Evolutionary conservation across 257 asterid genomes (phyloP).

Genomic region (Schizonepeta tenuifolia): DNA sequence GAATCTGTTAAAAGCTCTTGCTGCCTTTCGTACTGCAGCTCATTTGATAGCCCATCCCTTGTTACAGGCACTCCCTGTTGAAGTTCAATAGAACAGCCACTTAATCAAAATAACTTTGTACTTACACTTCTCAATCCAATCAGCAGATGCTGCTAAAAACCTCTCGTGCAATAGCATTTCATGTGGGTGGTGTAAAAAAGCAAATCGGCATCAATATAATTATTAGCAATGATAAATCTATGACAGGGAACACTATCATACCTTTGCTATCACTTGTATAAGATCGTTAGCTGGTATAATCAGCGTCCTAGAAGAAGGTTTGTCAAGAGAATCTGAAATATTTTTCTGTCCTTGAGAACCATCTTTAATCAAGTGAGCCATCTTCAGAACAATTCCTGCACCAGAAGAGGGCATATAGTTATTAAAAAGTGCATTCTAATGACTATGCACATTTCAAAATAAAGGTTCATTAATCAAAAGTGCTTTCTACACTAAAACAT

Average conservation of each 20-base stretch:
- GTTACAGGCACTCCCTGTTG: slow-evolving; percentile 78
- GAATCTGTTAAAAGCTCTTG: slow-evolving; percentile 92
- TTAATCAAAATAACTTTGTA: slow-evolving; percentile 25
- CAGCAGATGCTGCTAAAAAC: slow-evolving; percentile 16
- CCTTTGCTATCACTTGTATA: slow-evolving; percentile 96
- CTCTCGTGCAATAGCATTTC: slow-evolving; percentile 21
- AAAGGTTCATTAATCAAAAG: slow-evolving; percentile 1
- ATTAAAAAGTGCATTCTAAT: background rate
- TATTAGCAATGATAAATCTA: background rate
- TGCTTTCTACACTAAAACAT: slow-evolving; percentile 17
- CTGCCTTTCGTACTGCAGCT: slow-evolving; percentile 67
- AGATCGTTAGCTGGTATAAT: slow-evolving; percentile 80
- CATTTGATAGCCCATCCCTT: slow-evolving; percentile 60
- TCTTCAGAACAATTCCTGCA: slow-evolving; percentile 87
- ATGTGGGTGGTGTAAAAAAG: slow-evolving; percentile 14
- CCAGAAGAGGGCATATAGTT: slow-evolving; percentile 18
- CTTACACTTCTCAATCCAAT: slow-evolving; percentile 1
- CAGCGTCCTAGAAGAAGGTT: slow-evolving; percentile 64
- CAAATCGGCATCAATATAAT: slow-evolving; percentile 12
- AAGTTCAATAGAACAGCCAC: slow-evolving; percentile 32
- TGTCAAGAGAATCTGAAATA: slow-evolving; percentile 50
- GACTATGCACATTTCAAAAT: slow-evolving; percentile 6
- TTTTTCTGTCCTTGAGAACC: slow-evolving; percentile 66
- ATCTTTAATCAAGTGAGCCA: slow-evolving; percentile 76
- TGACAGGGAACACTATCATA: slow-evolving; percentile 26